Evolutionary conservation across 164 flowering plant genomes (phyloP), one percentile per base, ranked within the genome.

Genomic region (Umbilicus rupestris): DNA sequence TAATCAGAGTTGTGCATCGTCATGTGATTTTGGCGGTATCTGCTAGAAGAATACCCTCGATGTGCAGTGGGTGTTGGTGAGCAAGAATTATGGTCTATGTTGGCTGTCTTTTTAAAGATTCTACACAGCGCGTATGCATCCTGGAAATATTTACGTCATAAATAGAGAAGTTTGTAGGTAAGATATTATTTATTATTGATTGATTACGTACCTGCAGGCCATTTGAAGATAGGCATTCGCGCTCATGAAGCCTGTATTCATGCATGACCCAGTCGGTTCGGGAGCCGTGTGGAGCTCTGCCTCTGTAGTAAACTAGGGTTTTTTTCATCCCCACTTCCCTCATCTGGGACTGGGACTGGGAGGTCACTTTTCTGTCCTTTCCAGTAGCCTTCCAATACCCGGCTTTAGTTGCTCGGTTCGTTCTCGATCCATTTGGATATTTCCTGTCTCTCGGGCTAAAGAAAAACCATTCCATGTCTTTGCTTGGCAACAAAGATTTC

Each of bases 361-460:
- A 90, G 66, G 74, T 84, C 68, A 93, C 96, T 63, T 83, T 87
- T 49, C 98, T 68, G 30, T 93, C 98, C 69, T 93, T 93, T 19
- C 98, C 97, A 0, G 98, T 93, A 6, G 97, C 97, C 72, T 93
- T 93, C 98, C 98, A 93, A 28, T 93, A 93, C 15, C 98, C 98
- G 2, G 90, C 85, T 78, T 79, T 89, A 11, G 98, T 93, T 65
- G 98, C 98, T 11, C 97, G 87, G 71, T 93, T 93, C 0, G 98
- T 93, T 76, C 97, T 85, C 14, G 96, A 86, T 60, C 98, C 97
- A 65, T 93, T 93, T 0, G 98, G 98, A 59, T 93, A 93, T 65
- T 93, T 93, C 1, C 97, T 80, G 70, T 93, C 98, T 62, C 98
- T 71, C 4, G 97, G 98, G 67, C 97, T 87, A 71, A 88, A 90